Percentiles rank a stretch among this genome's conserved stretches.
These are phyloP conservation scores for Cicer yamashitae DNA, from an alignment of 306 rosid species.

Conservation along the genomic window DNA sequence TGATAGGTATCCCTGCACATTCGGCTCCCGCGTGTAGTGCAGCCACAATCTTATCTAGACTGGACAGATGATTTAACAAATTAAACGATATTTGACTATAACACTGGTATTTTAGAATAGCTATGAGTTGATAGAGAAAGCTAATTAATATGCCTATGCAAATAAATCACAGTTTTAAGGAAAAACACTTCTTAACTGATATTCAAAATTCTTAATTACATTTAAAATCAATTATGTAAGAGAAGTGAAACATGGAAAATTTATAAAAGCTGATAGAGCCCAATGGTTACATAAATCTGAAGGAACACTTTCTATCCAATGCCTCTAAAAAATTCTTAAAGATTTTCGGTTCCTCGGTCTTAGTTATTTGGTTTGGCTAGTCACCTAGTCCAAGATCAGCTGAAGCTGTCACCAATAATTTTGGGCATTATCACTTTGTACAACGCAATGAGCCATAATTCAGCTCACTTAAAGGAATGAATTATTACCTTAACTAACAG, in stretches of 20 bases:
- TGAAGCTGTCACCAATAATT: not conserved
- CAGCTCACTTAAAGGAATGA: not conserved
- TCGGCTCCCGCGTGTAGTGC: slow-evolving; percentile 95
- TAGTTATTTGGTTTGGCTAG: slow-evolving; percentile 21
- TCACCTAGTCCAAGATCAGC: slow-evolving; percentile 8
- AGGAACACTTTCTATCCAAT: slow-evolving; percentile 23
- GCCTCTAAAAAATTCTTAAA: slow-evolving; percentile 14
- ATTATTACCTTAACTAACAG: not conserved
- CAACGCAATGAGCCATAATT: not conserved
- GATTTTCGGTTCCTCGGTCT: slow-evolving; percentile 6
- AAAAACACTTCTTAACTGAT: not conserved
- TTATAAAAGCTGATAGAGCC: slow-evolving; percentile 18
- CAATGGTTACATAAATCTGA: slow-evolving; percentile 15
- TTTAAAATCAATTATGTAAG: not conserved
- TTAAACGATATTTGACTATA: slow-evolving; percentile 37
- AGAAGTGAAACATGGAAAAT: not conserved
- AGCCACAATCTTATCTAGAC: slow-evolving; percentile 75
- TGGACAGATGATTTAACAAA: slow-evolving; percentile 54
- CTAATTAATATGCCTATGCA: slow-evolving; percentile 20
- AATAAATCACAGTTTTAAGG: not conserved
- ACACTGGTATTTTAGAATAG: slow-evolving; percentile 12
- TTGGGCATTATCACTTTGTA: slow-evolving; percentile 1
- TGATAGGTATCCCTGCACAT: slow-evolving; percentile 64
- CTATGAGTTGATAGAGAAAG: slow-evolving; percentile 11
- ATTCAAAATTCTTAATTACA: slow-evolving; percentile 23